These are phyloP conservation scores for Psilocybe sp. DNA, from an alignment of 768 basidiomycete species.

Conservation along the genomic window DNA sequence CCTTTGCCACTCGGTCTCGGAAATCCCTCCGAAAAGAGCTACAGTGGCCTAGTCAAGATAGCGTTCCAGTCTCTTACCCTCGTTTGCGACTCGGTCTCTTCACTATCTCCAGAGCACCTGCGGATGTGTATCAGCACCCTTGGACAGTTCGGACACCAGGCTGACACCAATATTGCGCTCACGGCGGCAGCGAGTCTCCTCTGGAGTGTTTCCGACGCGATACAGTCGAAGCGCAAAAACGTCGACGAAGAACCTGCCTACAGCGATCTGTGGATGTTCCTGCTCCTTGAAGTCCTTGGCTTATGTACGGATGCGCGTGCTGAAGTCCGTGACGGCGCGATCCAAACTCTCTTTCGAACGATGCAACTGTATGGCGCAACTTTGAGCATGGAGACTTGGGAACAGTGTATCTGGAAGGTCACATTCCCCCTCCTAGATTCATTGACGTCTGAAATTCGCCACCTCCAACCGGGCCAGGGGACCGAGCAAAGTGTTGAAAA, in stretches of 20 bases:
- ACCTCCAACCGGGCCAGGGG: constrained; percentile 21
- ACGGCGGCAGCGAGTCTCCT: constrained; percentile 91
- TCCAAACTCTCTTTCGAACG: constrained; percentile 92
- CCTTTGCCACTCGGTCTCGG: constrained; percentile 50
- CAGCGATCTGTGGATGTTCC: constrained; percentile 90
- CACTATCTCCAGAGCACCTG: constrained; percentile 76
- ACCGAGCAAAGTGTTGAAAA: constrained; percentile 26
- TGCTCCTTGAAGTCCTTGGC: constrained; percentile 78
- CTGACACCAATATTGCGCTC: constrained; percentile 93
- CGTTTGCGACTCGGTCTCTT: constrained; percentile 89
- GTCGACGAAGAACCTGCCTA: constrained; percentile 66
- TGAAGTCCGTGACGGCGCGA: constrained; percentile 90
- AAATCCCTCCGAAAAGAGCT: constrained; percentile 63
- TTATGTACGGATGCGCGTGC: constrained; percentile 79
- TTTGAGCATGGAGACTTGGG: constrained; percentile 81
- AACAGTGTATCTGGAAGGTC: constrained; percentile 87
- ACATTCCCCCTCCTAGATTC: constrained; percentile 84
- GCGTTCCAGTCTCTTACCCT: constrained; percentile 93
- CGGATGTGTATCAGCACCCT: constrained; percentile 88
- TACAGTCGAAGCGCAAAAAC: constrained; percentile 78
- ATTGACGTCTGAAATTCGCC: constrained; percentile 55
- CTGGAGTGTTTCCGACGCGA: constrained; percentile 95
- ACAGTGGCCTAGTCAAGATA: constrained; percentile 78
- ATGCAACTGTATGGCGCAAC: constrained; percentile 92
- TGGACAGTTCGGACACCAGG: constrained; percentile 87